Evolutionary conservation across 2,329 filamentous ascomycete species (phyloP).

Genomic region (Arthrobotrys entomopaga): DNA sequence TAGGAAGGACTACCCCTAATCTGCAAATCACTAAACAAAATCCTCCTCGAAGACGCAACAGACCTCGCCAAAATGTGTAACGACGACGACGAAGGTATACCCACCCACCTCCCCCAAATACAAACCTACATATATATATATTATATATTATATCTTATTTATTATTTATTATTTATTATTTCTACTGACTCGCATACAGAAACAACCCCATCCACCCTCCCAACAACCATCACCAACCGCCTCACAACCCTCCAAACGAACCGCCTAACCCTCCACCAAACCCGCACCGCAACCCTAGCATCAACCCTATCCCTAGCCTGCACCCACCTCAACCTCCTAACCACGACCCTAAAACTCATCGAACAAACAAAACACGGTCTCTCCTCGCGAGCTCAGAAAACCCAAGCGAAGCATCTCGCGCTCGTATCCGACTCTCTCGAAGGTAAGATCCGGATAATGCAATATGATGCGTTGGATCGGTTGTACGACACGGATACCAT

Average conservation of each 20-base stretch:
- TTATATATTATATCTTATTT: no score
- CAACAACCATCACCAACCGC: conserved; percentile 27
- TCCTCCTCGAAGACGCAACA: conserved; percentile 51
- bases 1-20: conserved; percentile 49
- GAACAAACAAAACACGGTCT: conserved; percentile 53
- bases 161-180: no score
- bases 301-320: conserved; percentile 53
- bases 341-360: conserved; percentile 38
- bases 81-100: conserved; percentile 27
- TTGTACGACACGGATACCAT: conserved; percentile 58
- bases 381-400: conserved; percentile 40
- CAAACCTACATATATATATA: not conserved
- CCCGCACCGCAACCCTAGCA: conserved; percentile 50
- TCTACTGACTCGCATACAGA: no score
- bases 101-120: not conserved
- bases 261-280: conserved; percentile 53
- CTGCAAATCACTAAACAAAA: conserved; percentile 49
- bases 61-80: conserved; percentile 49
- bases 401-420: conserved; percentile 56
- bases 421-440: conserved; percentile 57
- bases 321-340: conserved; percentile 24
- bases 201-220: conserved; percentile 34
- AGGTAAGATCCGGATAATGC: conserved; percentile 57
- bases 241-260: conserved; percentile 27
- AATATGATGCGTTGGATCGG: conserved; percentile 55